phyloP scores from a whole-genome alignment of 2,329 filamentous ascomycete species.

The Alternaria solani region DNA sequence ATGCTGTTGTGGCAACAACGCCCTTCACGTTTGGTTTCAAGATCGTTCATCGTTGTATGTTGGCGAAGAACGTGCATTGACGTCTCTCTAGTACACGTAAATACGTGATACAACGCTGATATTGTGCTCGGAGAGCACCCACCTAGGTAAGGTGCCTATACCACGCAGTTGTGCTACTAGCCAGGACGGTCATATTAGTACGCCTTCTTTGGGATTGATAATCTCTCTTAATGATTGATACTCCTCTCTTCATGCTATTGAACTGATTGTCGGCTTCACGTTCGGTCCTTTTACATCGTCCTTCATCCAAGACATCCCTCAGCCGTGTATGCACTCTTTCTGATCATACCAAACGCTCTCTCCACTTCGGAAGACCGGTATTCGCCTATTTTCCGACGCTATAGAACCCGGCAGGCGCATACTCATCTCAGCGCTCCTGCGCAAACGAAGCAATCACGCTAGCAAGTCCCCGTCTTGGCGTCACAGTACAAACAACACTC shows the following conservation, averaged over 20 bases:
- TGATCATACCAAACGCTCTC: not conserved
- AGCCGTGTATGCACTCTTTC: not conserved
- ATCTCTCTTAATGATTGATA: not conserved
- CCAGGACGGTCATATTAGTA: slow-evolving; percentile 12
- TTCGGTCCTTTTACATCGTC: not conserved
- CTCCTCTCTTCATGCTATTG: not conserved
- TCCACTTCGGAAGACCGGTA: not conserved
- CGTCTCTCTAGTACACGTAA: slow-evolving; percentile 1
- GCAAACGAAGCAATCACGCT: slow-evolving; percentile 29
- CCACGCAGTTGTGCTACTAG: slow-evolving; percentile 33
- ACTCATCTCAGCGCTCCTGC: slow-evolving; percentile 28
- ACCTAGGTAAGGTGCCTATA: slow-evolving; percentile 8
- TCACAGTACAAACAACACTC: slow-evolving; percentile 31
- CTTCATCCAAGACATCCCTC: not conserved
- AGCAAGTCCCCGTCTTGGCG: slow-evolving; percentile 34
- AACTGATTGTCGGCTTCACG: not conserved
- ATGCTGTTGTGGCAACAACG: slow-evolving; percentile 10
- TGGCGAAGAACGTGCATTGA: slow-evolving; percentile 10
- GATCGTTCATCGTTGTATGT: not conserved
- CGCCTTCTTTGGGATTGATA: not conserved
- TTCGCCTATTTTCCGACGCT: not conserved
- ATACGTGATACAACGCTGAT: slow-evolving; percentile 13
- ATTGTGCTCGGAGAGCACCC: slow-evolving; percentile 1
- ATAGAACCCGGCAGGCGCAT: slow-evolving; percentile 22
- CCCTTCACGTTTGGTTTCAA: not conserved